Conservation (phyloP, 495 filamentous ascomycete genomes). For the Cenococcum geophilum region DNA sequence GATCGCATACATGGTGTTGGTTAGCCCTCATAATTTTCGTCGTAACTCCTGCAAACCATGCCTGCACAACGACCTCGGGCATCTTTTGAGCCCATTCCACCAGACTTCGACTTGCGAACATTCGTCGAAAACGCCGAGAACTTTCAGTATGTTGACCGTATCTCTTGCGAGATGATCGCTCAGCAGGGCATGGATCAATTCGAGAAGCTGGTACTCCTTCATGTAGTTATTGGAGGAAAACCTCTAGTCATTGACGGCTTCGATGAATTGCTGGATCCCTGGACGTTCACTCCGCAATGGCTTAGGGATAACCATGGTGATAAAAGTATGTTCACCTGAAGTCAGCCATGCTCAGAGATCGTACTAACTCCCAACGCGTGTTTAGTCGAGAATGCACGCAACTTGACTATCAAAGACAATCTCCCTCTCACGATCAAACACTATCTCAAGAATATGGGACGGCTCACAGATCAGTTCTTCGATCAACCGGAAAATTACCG, state of each 20-base stretch:
- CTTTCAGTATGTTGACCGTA: constrained; percentile 72
- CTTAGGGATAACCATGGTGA: constrained; percentile 62
- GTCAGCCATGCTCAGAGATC: not conserved
- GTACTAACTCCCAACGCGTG: not conserved
- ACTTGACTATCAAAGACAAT: constrained; percentile 61
- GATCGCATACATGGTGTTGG: no score
- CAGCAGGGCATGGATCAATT: constrained; percentile 65
- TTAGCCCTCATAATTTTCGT: not conserved
- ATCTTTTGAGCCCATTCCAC: constrained; percentile 75
- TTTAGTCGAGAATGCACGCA: constrained; percentile 61
- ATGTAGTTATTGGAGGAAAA: constrained; percentile 76
- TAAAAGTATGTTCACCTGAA: constrained; percentile 49
- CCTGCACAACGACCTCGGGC: constrained; percentile 60
- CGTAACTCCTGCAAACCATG: constrained; percentile 45
- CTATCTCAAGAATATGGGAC: constrained; percentile 77
- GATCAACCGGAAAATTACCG: constrained; percentile 56
- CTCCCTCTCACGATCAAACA: constrained; percentile 77
- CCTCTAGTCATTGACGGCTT: constrained; percentile 88
- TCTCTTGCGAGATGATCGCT: constrained; percentile 67
- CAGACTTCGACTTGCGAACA: constrained; percentile 65
- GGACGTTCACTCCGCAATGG: constrained; percentile 76
- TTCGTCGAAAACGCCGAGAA: constrained; percentile 73
- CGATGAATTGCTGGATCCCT: constrained; percentile 56
- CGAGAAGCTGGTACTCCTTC: constrained; percentile 68
- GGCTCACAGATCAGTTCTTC: constrained; percentile 66